phyloP scores from a whole-genome alignment of 202 grass and related monocot genomes.

The Setaria italica region DNA sequence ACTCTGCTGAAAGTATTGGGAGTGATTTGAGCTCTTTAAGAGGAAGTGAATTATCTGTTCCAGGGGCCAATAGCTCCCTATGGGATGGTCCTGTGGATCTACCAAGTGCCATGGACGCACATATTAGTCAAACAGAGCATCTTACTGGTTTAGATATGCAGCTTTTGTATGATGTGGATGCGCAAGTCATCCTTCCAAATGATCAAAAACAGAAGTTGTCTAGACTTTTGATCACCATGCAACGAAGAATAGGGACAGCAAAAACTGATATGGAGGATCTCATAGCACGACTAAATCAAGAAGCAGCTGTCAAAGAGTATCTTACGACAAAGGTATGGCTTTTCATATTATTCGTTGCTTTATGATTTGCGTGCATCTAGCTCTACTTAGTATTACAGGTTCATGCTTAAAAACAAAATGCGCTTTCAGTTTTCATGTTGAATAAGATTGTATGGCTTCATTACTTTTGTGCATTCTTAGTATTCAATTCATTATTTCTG shows the following conservation, averaged over 20 bases:
- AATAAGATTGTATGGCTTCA: constrained; percentile 16
- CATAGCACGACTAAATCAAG: constrained; percentile 92
- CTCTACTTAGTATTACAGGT: constrained; percentile 24
- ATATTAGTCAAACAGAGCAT: constrained; percentile 63
- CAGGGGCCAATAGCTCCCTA: constrained; percentile 66
- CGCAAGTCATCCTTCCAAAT: constrained; percentile 83
- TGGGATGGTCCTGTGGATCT: constrained; percentile 74
- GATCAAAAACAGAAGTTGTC: constrained; percentile 87
- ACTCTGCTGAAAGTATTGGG: constrained; percentile 87
- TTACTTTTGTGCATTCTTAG: constrained; percentile 29
- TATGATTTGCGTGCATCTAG: constrained; percentile 13
- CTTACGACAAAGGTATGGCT: constrained; percentile 84
- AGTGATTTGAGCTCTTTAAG: constrained; percentile 97
- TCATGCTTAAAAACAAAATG: constrained; percentile 32
- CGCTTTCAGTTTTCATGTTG: constrained; percentile 36
- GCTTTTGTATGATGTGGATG: constrained; percentile 59
- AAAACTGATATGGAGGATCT: constrained; percentile 99
- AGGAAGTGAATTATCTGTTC: constrained; percentile 78
- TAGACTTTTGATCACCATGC: constrained; percentile 85
- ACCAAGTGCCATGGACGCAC: constrained; percentile 64
- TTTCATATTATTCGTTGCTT: constrained; percentile 40
- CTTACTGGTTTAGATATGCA: constrained; percentile 60
- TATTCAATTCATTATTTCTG: not conserved
- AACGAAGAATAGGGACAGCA: constrained; percentile 77
- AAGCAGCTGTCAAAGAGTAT: constrained; percentile 96